Evolutionary conservation across 1,139 yeast species (phyloP), one percentile per base, ranked within the genome.

Genomic region (Scheffersomyces segobiensis): DNA sequence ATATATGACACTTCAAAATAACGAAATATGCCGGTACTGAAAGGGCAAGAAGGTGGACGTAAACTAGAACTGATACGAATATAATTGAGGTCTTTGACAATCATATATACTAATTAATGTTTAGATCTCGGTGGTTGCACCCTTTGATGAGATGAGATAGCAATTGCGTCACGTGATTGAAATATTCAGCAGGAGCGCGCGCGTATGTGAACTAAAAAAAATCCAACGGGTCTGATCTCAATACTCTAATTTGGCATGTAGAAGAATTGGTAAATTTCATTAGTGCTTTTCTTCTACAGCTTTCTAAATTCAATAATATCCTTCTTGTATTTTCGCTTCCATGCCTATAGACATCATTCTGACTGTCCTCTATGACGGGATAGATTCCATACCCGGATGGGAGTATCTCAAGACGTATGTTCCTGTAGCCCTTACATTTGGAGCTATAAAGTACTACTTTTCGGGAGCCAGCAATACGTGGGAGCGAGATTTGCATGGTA

Each of bases 401-500:
- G 75, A 78, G 2, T 75, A 82, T 57, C 71, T 91, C 60, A 84
- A 82, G 63, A 64, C 67, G 14, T 84, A 81, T 62, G 87, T 83
- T 0, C 93, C 96, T 0, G 72, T 82, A 0, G 57, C 70, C 1
- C 68, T 71, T 8, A 65, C 70, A 1, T 50, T 74, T 12, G 83
- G 77, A 0, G 80, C 81, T 1, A 58, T 85, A 55, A 93, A 93
- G 70, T 85, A 85, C 70, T 91, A 89, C 75, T 87, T 89, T 67
- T 83, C 88, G 49, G 98, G 98, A 3, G 73, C 91, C 1, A 66
- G 82, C 24, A 95, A 93, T 72, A 89, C 93, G 0, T 93, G 97
- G 97, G 97, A 91, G 63, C 81, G 98, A 59, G 93, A 93, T 62
- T 76, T 95, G 73, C 97, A 95, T 69, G 98, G 99, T 2, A 87